Base-by-base conservation (phyloP, 768 basidiomycete genomes). In the Solioccasus polychromus region DNA sequence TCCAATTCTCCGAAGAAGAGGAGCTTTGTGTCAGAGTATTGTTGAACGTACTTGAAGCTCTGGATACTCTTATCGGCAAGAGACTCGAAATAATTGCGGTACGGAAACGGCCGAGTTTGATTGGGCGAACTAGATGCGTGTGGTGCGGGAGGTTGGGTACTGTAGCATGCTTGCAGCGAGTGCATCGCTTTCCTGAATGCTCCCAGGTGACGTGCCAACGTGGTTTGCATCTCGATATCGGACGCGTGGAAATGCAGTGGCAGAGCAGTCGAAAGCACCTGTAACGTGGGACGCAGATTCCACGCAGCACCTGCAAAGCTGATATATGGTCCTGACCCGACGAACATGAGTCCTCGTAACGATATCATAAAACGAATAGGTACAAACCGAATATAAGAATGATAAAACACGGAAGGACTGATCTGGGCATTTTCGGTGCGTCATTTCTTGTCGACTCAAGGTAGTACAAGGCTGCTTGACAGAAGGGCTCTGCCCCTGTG, bases 261-360 rank as follows among this genome's bases (percentile, higher is more conserved):
- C n/a, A 69, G 30, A 0, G 51, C 49, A 8, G 45, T 52, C 7
- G 58, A 57, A 23, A 69, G 53, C 28, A 64, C 37, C 38, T 67
- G 57, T 12, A 15, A 42, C 2, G 32, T 38, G 3, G 59, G 61
- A 15, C 45, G 51, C 31, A 54, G 34, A 28, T 53, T 63, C 55
- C 56, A 64, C 5, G 46, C 48, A 3, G 60, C 59, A 28, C 60
- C 57, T 12, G 62, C 59, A 35, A 67, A 62, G 36, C 52, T 35
- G 22, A 69, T 49, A 25, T 51, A 41, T 25, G 64, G 42, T n/a
- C 64, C 64, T 66, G 41, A n/a, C n/a, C n/a, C n/a, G n/a, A n/a
- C 34, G 30, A 15, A 31, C 5, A 31, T 4, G 5, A 31, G 14
- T 28, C 28, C 7, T 7, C 28, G 11, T 5, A 11, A 5, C 30